These are phyloP conservation scores for Trichoderma cornu-damae DNA, from an alignment of 2,329 filamentous ascomycete genomes.

Conservation along the genomic window DNA sequence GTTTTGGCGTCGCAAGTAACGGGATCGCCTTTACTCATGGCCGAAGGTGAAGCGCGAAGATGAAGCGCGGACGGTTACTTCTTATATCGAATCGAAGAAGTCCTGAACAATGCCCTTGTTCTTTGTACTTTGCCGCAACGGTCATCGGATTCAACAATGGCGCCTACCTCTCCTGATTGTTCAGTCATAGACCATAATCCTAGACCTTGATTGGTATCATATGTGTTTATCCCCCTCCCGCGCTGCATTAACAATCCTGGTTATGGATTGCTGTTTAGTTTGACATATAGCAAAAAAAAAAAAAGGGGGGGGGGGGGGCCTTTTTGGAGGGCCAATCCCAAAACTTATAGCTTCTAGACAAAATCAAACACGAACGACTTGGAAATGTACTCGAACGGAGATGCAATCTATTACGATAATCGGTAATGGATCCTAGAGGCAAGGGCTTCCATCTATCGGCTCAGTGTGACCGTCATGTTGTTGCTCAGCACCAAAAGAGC, in stretches of 20 bases:
- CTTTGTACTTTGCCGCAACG: neutral
- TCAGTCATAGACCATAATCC: neutral
- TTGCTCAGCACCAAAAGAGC: slow-evolving; percentile 78
- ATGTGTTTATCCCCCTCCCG: too few species aligned
- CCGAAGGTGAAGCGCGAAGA: too few species aligned
- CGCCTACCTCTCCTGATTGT: neutral
- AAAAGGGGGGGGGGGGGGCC: too few species aligned
- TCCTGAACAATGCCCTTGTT: neutral
- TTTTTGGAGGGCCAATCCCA: too few species aligned
- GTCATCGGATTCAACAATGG: neutral
- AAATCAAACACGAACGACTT: too few species aligned
- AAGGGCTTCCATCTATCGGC: slow-evolving; percentile 46
- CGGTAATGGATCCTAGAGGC: too few species aligned
- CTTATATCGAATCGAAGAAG: neutral
- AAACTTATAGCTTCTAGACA: too few species aligned
- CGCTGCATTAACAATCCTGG: neutral
- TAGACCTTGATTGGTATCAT: neutral
- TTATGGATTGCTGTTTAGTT: neutral
- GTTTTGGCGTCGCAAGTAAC: neutral
- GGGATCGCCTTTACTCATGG: too few species aligned
- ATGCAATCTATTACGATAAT: too few species aligned
- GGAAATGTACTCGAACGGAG: too few species aligned
- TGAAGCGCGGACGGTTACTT: neutral
- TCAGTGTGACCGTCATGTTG: slow-evolving; percentile 83
- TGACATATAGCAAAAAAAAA: too few species aligned